Evolutionary conservation across 1,284 basidiomycete genomes (phyloP), one percentile per base, ranked within the genome.

Genomic region (Sporisorium reilianum): DNA sequence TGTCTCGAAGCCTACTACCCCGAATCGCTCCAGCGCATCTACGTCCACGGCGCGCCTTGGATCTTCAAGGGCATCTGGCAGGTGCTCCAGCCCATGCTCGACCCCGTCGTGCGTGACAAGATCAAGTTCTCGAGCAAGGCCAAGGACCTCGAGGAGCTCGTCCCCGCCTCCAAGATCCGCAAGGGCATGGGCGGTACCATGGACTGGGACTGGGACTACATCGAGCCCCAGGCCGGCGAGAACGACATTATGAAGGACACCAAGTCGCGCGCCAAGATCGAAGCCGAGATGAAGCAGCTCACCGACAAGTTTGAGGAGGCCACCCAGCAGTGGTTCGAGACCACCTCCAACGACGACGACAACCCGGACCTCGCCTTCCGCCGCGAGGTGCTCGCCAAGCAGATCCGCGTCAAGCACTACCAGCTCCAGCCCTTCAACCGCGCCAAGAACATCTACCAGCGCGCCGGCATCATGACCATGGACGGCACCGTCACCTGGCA

Each of bases 21-120:
- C 32, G 83, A 84, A 59, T 84, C 82, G 10, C 79, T 84, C 20
- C 83, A 83, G 61, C 82, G 82, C 52, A 80, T 84, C 57, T 84
- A 84, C 63, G 72, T 84, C 44, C 81, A 84, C 68, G 73, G 75
- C 44, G 83, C 83, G 7, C 83, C 83, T 23, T 84, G 83, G 83
- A 81, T 84, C 63, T 84, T 84, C 77, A 81, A 81, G 59, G 82
- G 82, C 49, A 84, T 84, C 71, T 84, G 83, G 83, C 73, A 80
- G 60, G 79, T 80, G 16, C 67, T 84, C 22, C 80, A 82, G 70
- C 83, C 83, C 52, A 79, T 84, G 74, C 72, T 84, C 23, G 81
- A 84, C 64, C 82, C 82, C 44, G 80, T 83, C 57, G 83, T 84
- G 40, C 73, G 80, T 46, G 80, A 81, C 67, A 84, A 84, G 74